Evolutionary conservation across 164 flowering plant species (phyloP).

Genomic region (Aristolochia fimbriata): DNA sequence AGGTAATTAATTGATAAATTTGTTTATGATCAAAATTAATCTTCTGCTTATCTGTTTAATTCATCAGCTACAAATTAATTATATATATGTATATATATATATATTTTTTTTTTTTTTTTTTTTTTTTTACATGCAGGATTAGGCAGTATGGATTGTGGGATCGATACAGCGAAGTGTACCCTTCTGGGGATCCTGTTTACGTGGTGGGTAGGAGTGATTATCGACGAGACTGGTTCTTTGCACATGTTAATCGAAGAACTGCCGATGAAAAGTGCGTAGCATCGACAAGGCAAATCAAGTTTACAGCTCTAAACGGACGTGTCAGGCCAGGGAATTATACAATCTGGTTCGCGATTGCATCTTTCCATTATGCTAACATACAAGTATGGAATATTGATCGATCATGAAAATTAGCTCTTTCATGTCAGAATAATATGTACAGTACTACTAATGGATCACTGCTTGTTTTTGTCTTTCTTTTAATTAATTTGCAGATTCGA

Average conservation of each 20-base stretch:
- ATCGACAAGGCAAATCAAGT: conserved; percentile 41
- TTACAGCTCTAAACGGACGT: conserved; percentile 14
- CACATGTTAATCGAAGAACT: conserved; percentile 62
- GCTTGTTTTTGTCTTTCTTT: too few species aligned
- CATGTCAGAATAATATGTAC: too few species aligned
- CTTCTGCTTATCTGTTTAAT: too few species aligned
- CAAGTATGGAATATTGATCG: conserved; percentile 12
- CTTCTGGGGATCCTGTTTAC: conserved; percentile 50
- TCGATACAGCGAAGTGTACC: conserved; percentile 61
- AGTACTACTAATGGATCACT: too few species aligned
- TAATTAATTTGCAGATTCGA: conserved; percentile 4
- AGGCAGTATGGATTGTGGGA: conserved; percentile 91
- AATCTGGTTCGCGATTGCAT: conserved; percentile 25
- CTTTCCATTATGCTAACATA: conserved; percentile 18
- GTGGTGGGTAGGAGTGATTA: conserved; percentile 51
- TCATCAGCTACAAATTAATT: too few species aligned
- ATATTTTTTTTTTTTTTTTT: too few species aligned
- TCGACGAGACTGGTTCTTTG: conserved; percentile 68
- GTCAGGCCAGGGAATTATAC: conserved; percentile 17
- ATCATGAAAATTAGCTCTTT: too few species aligned
- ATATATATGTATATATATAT: too few species aligned
- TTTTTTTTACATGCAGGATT: too few species aligned
- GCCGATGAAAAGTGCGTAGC: conserved; percentile 28
- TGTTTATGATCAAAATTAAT: too few species aligned
- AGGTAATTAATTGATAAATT: conserved; percentile 25